Conservation (phyloP, 1,139 yeast species). For the Candida sanyaensis region DNA sequence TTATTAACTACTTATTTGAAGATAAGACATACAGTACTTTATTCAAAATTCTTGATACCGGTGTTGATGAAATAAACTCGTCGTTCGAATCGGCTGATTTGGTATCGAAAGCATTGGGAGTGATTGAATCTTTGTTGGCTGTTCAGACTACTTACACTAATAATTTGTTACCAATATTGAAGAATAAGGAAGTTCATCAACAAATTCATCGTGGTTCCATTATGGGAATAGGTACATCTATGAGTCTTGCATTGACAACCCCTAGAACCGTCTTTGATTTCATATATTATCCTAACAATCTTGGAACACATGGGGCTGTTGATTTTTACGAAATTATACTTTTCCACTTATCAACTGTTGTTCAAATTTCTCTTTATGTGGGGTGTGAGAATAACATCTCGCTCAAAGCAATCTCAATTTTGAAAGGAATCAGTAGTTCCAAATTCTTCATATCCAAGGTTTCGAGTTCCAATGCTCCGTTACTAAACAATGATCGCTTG, state of each 20-base stretch:
- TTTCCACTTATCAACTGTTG: conserved; percentile 66
- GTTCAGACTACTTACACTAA: conserved; percentile 48
- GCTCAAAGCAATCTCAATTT: conserved; percentile 50
- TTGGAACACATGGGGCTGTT: conserved; percentile 63
- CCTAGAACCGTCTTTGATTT: conserved; percentile 49
- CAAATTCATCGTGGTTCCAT: conserved; percentile 13
- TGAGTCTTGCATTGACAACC: conserved; percentile 28
- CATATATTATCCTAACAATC: conserved; percentile 48
- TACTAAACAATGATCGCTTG: conserved; percentile 61
- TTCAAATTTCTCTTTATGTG: conserved; percentile 69
- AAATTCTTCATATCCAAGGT: conserved; percentile 45
- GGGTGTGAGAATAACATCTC: conserved; percentile 61
- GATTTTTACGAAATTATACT: conserved; percentile 73
- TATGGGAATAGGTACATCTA: conserved; percentile 27
- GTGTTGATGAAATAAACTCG: conserved; percentile 55
- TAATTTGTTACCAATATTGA: conserved; percentile 30
- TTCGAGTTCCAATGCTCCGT: conserved; percentile 29
- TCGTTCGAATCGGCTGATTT: conserved; percentile 21
- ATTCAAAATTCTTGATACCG: conserved; percentile 52
- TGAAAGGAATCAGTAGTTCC: conserved; percentile 53
- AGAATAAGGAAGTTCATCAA: conserved; percentile 18
- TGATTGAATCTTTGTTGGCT: conserved; percentile 52
- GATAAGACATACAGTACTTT: conserved; percentile 58
- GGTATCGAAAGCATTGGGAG: conserved; percentile 32
- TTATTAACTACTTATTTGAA: conserved; percentile 61